A percentile compares a stretch with the other conserved stretches of the same genome.
Conservation (phyloP, 306 rosid genomes). For the Myrica gale region DNA sequence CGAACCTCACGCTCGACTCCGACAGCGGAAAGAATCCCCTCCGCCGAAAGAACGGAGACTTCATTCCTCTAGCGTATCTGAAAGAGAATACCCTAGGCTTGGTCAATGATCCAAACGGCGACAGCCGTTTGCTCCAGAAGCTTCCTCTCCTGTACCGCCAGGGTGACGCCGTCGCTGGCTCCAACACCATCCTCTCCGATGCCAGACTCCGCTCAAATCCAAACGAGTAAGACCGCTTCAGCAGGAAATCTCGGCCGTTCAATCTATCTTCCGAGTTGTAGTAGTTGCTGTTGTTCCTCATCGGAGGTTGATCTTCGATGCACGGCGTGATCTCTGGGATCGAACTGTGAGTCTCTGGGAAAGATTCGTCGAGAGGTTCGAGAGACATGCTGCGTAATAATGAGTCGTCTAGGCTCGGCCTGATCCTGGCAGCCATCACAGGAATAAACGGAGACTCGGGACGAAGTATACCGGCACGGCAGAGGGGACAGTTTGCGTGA, state of each 20-base stretch:
- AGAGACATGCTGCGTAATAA: constrained; percentile 47
- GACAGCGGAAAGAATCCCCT: constrained; percentile 73
- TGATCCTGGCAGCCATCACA: constrained; percentile 80
- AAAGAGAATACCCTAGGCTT: constrained; percentile 76
- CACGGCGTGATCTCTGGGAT: constrained; percentile 65
- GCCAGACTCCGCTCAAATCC: constrained; percentile 77
- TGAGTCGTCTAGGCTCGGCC: constrained; percentile 73
- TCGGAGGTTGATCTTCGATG: constrained; percentile 54
- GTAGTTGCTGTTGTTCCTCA: constrained; percentile 23
- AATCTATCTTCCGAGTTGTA: constrained; percentile 47
- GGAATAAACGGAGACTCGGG: constrained; percentile 81
- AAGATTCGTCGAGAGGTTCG: constrained; percentile 46
- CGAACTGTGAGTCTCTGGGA: constrained; percentile 11
- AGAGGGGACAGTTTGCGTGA: constrained; percentile 93
- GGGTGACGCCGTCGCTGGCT: constrained; percentile 69
- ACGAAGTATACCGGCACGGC: constrained; percentile 79
- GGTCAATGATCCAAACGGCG: constrained; percentile 76
- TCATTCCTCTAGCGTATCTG: constrained; percentile 81
- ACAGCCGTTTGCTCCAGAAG: constrained; percentile 75
- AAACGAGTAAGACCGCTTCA: constrained; percentile 82
- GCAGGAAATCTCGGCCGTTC: constrained; percentile 52
- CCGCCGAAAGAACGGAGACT: constrained; percentile 80
- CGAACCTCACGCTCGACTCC: constrained; percentile 80
- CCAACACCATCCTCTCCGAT: constrained; percentile 74
- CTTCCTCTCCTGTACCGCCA: constrained; percentile 76